phyloP scores from a whole-genome alignment of 371 early-diverging fungal species.

The Mortierella sp. region DNA sequence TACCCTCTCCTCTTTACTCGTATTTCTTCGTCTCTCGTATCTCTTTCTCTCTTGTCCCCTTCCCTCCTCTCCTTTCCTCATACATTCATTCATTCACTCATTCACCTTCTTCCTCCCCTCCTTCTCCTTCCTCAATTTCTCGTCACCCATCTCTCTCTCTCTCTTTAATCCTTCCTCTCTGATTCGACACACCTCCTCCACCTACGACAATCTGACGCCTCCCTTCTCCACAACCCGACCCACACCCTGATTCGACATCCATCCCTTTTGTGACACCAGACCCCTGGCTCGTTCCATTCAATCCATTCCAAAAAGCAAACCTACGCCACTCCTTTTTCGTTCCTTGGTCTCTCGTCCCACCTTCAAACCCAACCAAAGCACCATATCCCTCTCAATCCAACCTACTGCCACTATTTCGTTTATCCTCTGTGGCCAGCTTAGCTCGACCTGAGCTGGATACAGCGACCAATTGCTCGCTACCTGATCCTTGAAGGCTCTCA shows the following conservation, averaged over 20 bases:
- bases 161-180: not conserved
- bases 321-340: not conserved
- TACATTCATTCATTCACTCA: not conserved
- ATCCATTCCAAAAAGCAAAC: not conserved
- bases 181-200: not conserved
- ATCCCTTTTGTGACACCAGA: not conserved
- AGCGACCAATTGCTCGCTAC: not conserved
- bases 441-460: not conserved
- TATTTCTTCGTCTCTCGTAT: not conserved
- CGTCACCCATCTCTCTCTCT: not conserved
- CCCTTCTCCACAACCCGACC: not conserved
- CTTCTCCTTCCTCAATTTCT: not conserved
- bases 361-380: not conserved
- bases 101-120: not conserved
- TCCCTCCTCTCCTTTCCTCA: not conserved
- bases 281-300: not conserved
- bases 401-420: not conserved
- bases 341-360: not conserved
- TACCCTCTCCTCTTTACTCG: not conserved
- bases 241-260: not conserved
- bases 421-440: not conserved
- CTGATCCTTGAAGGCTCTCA: not conserved
- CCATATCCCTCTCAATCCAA: not conserved
- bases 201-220: not conserved
- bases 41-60: not conserved